phyloP scores from a whole-genome alignment of 768 basidiomycete species.

The Russula vinacea region DNA sequence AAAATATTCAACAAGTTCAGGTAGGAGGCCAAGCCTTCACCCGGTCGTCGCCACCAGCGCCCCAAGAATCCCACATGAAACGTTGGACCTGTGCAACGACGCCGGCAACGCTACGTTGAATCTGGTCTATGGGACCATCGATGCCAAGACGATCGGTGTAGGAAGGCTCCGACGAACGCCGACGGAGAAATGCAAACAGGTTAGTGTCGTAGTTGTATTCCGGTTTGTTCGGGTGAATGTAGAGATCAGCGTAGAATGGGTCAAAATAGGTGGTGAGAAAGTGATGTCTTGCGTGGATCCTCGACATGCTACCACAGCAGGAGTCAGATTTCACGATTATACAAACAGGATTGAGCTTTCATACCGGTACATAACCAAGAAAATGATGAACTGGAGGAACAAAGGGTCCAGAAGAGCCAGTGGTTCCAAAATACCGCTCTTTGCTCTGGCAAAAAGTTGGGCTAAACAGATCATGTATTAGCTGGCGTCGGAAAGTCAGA shows the following conservation, averaged over 20 bases:
- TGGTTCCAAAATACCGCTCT: constrained; percentile 30
- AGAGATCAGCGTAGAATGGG: constrained; percentile 70
- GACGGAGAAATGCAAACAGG: constrained; percentile 34
- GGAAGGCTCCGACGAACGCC: constrained; percentile 9
- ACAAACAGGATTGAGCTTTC: constrained; percentile 25
- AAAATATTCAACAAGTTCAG: neutral
- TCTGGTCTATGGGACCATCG: constrained; percentile 13
- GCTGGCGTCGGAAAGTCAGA: neutral
- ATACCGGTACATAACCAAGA: constrained; percentile 59
- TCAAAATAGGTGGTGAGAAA: constrained; percentile 78
- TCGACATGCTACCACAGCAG: constrained; percentile 42
- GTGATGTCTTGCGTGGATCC: constrained; percentile 47
- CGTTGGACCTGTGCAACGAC: constrained; percentile 21
- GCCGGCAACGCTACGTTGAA: constrained; percentile 11
- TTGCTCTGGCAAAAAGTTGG: constrained; percentile 26
- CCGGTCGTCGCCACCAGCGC: constrained; percentile 9
- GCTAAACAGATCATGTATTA: constrained; percentile 16
- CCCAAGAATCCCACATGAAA: constrained; percentile 28
- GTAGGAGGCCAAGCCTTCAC: constrained; percentile 28
- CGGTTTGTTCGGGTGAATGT: constrained; percentile 47
- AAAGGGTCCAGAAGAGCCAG: constrained; percentile 39
- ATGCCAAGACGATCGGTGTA: constrained; percentile 18
- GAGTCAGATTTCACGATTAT: neutral
- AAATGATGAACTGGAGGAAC: constrained; percentile 47
- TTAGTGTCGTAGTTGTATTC: constrained; percentile 41